Percentiles rank a stretch among this genome's conserved stretches.
These are phyloP conservation scores for Penicillium dipodomyicola DNA, from an alignment of 495 filamentous ascomycete genomes.

Conservation along the genomic window DNA sequence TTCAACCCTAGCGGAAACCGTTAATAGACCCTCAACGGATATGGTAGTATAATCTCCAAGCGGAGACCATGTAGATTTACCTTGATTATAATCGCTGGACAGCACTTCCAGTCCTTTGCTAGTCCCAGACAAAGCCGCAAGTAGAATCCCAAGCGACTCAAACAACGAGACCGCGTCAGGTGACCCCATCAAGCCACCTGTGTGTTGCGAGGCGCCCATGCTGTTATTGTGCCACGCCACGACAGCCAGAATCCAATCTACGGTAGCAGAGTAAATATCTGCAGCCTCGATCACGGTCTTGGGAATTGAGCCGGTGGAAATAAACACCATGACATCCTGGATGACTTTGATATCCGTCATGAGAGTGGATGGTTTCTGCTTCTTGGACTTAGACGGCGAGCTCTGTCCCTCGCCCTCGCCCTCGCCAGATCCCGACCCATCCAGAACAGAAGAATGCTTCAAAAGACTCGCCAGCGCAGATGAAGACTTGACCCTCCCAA, in stretches of 20 bases:
- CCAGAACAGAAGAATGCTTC: slow-evolving; percentile 52
- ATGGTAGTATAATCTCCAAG: not conserved
- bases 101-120: slow-evolving; percentile 39
- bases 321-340: slow-evolving; percentile 44
- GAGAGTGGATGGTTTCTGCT: slow-evolving; percentile 27
- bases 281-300: slow-evolving; percentile 34
- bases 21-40: not conserved
- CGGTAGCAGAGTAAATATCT: slow-evolving; percentile 33
- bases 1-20: slow-evolving; percentile 33
- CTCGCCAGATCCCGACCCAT: slow-evolving; percentile 18
- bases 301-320: slow-evolving; percentile 37
- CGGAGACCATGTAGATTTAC: slow-evolving; percentile 16
- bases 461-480: slow-evolving; percentile 58
- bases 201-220: slow-evolving; percentile 29
- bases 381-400: not conserved
- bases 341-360: slow-evolving; percentile 49
- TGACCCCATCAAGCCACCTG: slow-evolving; percentile 36
- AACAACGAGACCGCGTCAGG: slow-evolving; percentile 45
- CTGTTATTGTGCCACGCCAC: slow-evolving; percentile 37
- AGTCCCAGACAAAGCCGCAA: slow-evolving; percentile 43
- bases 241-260: slow-evolving; percentile 44
- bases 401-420: slow-evolving; percentile 12
- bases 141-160: slow-evolving; percentile 45
- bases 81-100: slow-evolving; percentile 36
- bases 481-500: slow-evolving; percentile 51